Evolutionary conservation across 345 rosid species (phyloP), one percentile per base, ranked within the genome.

Genomic region (Pistacia atlantica): DNA sequence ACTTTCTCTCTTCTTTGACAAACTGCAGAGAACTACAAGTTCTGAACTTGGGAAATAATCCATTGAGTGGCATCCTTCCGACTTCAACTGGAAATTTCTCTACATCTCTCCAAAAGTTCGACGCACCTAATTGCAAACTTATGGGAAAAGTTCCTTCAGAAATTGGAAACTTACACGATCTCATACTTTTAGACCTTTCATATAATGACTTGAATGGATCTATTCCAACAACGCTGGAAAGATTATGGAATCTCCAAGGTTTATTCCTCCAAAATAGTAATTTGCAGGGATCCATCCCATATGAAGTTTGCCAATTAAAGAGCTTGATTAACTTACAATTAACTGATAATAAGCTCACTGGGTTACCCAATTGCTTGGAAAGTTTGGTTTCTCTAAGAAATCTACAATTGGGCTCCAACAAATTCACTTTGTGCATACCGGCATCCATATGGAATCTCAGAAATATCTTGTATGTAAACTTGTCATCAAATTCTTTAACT

Each of bases 401-500:
- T 11, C 67, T 63, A 17, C 13, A 62, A 4, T 28, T 62, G 13
- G 42, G n/a, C n/a, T 62, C 37, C n/a, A 62, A 62, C 45, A 62
- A 62, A 11, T 33, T 62, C 38, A 62, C 10, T 14, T 62, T 4
- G 0, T 31, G 1, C 33, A 2, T 31, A 31, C 33, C 33, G 33
- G 33, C 33, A 1, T 31, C 33, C 33, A 1, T 38, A 38, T 49
- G 14, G 72, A 67, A 2, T 31, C 63, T 79, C 4, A 4, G 1
- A 14, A 33, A 65, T 42, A 38, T 65, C 68, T 38, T 38, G 25
- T 4, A 38, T 11, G 17, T 65, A 65, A 38, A 65, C 68, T 65
- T 38, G 51, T 65, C 31, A 11, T 38, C 68, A 8, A 81, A 81
- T 77, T 63, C 17, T n/a, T 58, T 77, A 1, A 18, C n/a, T 17